Conservation (phyloP, 306 rosid species). For the Mucuna pruriens region DNA sequence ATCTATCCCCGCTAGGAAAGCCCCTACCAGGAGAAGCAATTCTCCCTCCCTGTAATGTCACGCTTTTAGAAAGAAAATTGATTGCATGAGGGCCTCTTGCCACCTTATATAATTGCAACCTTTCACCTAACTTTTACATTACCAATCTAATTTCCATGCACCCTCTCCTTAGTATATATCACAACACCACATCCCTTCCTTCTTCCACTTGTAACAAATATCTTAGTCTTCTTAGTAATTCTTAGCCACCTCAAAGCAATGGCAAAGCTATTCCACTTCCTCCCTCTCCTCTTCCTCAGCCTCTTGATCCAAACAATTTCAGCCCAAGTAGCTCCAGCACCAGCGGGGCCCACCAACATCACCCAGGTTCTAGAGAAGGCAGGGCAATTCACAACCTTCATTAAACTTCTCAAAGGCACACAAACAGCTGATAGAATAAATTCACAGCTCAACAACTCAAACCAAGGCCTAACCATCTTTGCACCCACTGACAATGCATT, state of each 20-base stretch:
- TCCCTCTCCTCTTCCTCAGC: constrained; percentile 13
- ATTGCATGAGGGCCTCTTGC: constrained; percentile 52
- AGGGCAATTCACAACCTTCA: constrained; percentile 87
- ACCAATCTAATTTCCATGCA: constrained; percentile 30
- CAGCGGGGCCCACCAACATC: constrained; percentile 74
- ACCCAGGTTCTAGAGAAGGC: constrained; percentile 77
- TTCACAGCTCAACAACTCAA: constrained; percentile 77
- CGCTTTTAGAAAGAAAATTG: constrained; percentile 33
- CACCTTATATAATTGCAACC: constrained; percentile 55
- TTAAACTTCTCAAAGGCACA: constrained; percentile 67
- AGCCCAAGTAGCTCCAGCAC: constrained; percentile 49
- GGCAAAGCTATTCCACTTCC: constrained; percentile 40
- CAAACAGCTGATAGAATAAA: constrained; percentile 71
- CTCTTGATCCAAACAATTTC: constrained; percentile 11
- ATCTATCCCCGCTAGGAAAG: constrained; percentile 59
- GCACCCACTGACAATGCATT: constrained; percentile 93
- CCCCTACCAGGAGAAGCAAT: constrained; percentile 59
- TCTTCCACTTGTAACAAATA: constrained; percentile 33
- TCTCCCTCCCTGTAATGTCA: neutral
- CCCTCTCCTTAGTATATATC: constrained; percentile 27
- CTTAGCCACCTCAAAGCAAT: constrained; percentile 15
- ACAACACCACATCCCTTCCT: constrained; percentile 25
- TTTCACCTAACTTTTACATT: constrained; percentile 58
- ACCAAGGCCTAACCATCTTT: constrained; percentile 86
- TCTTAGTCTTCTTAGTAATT: neutral